Evolutionary conservation across 2,329 filamentous ascomycete genomes (phyloP), one percentile per base, ranked within the genome.

Genomic region (Escovopsis sp.): DNA sequence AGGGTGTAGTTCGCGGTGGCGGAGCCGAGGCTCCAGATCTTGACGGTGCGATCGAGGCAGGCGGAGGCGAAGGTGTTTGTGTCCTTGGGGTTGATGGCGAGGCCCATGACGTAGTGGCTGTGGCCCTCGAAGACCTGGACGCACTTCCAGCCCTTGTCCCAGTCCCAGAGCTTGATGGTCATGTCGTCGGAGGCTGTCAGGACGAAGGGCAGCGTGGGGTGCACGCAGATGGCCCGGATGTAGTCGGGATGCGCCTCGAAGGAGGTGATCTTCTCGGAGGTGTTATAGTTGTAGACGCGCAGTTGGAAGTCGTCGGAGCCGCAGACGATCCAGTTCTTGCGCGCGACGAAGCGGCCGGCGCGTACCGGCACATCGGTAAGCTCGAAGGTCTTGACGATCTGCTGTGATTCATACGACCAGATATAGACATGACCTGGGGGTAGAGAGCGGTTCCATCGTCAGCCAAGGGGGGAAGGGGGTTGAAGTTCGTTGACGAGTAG

Each of bases 301-400:
- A 76, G 58, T 55, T 76, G 71, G 64, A 92, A 93, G 65, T 94
- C 85, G 64, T 93, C 84, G 47, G 80, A 98, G 53, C 90, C 90
- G 62, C 85, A 90, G 37, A 93, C 84, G 49, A 94, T 92, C 90
- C 90, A 98, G 62, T 96, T 98, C 76, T 98, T 98, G 50, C 90
- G 76, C 47, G 90, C 84, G 53, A 98, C 76, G 60, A 98, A 98
- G 49, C 90, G 83, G 53, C 90, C 90, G 43, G 90, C 90, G 60
- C 90, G 82, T 39, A 98, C 88, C 45, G 90, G 90, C 34, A 98
- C 90, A 69, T 98, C 90, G 55, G 88, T 94, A 46, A 96, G 77
- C 65, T 98, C 90, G 60, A 98, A 98, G 4, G 88, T 94, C 70
- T 96, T 96, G 63, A 98, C 85, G 44, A 96, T 87, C 44, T 87